Base-by-base conservation (phyloP, 1,284 basidiomycete species). In the Microbotryum violaceum region DNA sequence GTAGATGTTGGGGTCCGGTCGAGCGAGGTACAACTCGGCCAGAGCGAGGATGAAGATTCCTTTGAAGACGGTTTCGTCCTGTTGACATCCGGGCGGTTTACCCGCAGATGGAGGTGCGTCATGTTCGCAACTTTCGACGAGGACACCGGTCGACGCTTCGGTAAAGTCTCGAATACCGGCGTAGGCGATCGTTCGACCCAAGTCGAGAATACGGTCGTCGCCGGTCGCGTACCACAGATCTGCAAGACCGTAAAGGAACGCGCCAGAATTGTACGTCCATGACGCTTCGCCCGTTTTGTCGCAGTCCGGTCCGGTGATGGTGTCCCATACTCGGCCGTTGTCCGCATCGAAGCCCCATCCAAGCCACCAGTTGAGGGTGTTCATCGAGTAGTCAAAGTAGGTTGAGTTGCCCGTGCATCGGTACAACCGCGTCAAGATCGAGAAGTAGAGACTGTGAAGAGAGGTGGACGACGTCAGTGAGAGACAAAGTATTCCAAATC, bases 281-380 rank as follows among this genome's bases (percentile, higher is more conserved):
- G 54, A 49, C 20, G 57, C 44, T 18, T 57, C 54, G 48, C 61
- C 61, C 20, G 52, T 44, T 12, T 37, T 31, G 3, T 12, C 14
- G 56, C 64, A 65, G n/a, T 33, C 53, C 9, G 45, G 16, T 0
- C 56, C 54, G 6, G 57, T 60, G 33, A 65, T 57, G 23, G 64
- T 65, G 52, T 65, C 64, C 33, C 37, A 57, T 9, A 65, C 61
- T 31, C 56, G 54, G 25, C 64, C 64, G 29, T 49, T 63, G 31
- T 45, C 25, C 33, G 46, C 44, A 27, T 65, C 64, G 42, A 65
- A 65, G 21, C 46, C 61, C 64, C 64, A 65, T 0, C 6, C 6
- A 51, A 67, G 63, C 65, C 65, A 67, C 65, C 65, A 67, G 55
- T 67, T 65, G 60, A 67, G 60, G 23, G 63, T 65, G 42, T 61